Evolutionary conservation across 768 basidiomycete genomes (phyloP).

Genomic region (Tremella yokohamensis): DNA sequence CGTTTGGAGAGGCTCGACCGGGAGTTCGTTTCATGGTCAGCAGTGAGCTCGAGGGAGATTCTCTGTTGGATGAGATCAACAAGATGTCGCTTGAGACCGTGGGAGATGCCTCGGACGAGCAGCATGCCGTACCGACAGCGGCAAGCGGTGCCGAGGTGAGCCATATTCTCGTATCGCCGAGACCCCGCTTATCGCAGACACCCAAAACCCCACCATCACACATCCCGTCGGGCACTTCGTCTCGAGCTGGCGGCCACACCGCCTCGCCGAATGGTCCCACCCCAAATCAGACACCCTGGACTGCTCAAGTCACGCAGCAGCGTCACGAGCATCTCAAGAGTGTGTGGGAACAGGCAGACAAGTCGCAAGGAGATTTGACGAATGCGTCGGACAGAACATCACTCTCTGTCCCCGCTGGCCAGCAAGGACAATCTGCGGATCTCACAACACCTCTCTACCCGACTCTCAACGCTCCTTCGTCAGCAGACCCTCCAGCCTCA

Average conservation of each 20-base stretch:
- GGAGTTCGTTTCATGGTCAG: conserved; percentile 49
- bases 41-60: conserved; percentile 45
- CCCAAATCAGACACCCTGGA: conserved; percentile 10
- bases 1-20: conserved; percentile 23
- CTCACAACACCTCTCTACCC: conserved; percentile 31
- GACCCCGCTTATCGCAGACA: conserved; percentile 18
- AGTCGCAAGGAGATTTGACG: conserved; percentile 1
- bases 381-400: background rate
- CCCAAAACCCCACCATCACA: conserved; percentile 31
- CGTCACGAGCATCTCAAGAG: conserved; percentile 40
- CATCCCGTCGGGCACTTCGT: conserved; percentile 30
- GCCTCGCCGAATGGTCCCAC: conserved; percentile 9
- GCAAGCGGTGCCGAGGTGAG: conserved; percentile 31
- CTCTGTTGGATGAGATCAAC: conserved; percentile 48
- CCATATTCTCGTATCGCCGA: background rate
- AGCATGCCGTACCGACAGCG: conserved; percentile 12
- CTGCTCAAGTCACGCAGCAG: conserved; percentile 11
- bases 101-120: conserved; percentile 24
- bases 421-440: background rate
- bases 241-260: conserved; percentile 17
- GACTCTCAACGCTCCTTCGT: conserved; percentile 35
- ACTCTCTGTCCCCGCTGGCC: background rate
- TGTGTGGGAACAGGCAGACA: conserved; percentile 36
- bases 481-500: conserved; percentile 15
- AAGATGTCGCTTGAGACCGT: conserved; percentile 48